Conservation (phyloP, 495 filamentous ascomycete genomes). For the Talaromyces proteolyticus region DNA sequence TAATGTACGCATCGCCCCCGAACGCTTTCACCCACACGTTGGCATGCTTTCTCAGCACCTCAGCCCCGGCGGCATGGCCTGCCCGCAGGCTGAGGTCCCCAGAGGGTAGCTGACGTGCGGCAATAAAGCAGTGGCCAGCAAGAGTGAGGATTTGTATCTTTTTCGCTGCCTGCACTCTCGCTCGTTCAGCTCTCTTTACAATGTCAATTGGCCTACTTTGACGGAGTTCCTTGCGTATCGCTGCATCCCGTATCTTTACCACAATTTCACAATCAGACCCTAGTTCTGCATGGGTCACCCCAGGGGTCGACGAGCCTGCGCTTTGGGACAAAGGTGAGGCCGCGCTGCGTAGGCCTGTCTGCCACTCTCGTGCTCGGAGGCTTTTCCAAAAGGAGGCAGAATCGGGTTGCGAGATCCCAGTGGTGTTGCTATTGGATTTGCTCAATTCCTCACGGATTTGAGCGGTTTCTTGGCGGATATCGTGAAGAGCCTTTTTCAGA, state of each 20-base stretch:
- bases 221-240: background rate
- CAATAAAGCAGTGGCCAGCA: conserved; percentile 7
- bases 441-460: background rate
- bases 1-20: conserved; percentile 6
- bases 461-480: background rate
- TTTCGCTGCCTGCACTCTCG: background rate
- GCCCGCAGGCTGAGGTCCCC: conserved; percentile 10
- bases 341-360: no score
- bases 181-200: background rate
- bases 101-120: conserved; percentile 10
- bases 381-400: no score
- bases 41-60: conserved; percentile 8
- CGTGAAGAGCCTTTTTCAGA: no score
- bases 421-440: background rate
- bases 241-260: background rate
- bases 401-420: background rate
- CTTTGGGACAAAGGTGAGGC: background rate
- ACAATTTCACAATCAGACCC: background rate
- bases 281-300: background rate
- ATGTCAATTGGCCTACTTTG: background rate
- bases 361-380: background rate
- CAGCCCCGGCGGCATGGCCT: conserved; percentile 3
- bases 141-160: conserved; percentile 1
- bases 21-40: conserved; percentile 6
- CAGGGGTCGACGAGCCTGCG: background rate